Conservation (phyloP, 2,329 filamentous ascomycete genomes). For the Ophiosphaerella korrae region DNA sequence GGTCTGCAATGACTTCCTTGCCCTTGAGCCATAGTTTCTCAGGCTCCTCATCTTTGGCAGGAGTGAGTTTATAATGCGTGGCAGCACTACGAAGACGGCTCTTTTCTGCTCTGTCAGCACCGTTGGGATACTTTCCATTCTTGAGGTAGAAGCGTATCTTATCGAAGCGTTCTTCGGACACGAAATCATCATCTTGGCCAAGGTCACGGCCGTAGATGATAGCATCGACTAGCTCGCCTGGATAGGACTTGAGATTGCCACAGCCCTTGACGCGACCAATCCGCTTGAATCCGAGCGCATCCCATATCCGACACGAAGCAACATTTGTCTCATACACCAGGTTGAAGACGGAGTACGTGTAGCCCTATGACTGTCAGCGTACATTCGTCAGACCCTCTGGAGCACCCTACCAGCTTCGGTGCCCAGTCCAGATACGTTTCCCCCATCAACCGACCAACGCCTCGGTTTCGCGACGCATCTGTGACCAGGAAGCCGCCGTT, state of each 20-base stretch:
- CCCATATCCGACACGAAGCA: slow-evolving; percentile 88
- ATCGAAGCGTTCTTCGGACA: slow-evolving; percentile 95
- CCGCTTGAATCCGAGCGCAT: slow-evolving; percentile 88
- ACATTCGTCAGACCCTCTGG: background rate
- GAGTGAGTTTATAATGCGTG: slow-evolving; percentile 86
- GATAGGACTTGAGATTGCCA: slow-evolving; percentile 56
- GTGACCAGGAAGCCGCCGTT: slow-evolving; percentile 62
- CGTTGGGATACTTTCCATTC: slow-evolving; percentile 88
- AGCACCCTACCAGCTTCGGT: slow-evolving; percentile 51
- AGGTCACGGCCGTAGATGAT: slow-evolving; percentile 67
- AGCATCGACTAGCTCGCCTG: slow-evolving; percentile 54
- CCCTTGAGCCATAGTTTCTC: slow-evolving; percentile 90
- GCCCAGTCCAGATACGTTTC: slow-evolving; percentile 60
- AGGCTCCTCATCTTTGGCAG: slow-evolving; percentile 50
- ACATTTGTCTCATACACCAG: slow-evolving; percentile 94
- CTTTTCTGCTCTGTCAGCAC: slow-evolving; percentile 94
- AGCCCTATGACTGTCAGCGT: slow-evolving; percentile 60
- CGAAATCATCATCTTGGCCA: slow-evolving; percentile 74
- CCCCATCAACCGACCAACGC: slow-evolving; percentile 58
- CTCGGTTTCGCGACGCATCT: slow-evolving; percentile 53
- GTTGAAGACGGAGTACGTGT: slow-evolving; percentile 93
- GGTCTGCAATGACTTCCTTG: slow-evolving; percentile 94
- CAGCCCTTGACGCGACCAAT: slow-evolving; percentile 74
- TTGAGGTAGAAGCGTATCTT: slow-evolving; percentile 98
- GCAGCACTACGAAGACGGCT: slow-evolving; percentile 89